Percentiles rank a stretch among this genome's conserved stretches.
Evolutionary conservation across 176 grass and related monocot species (phyloP).

Genomic region (Echinochloa phyllopogon): DNA sequence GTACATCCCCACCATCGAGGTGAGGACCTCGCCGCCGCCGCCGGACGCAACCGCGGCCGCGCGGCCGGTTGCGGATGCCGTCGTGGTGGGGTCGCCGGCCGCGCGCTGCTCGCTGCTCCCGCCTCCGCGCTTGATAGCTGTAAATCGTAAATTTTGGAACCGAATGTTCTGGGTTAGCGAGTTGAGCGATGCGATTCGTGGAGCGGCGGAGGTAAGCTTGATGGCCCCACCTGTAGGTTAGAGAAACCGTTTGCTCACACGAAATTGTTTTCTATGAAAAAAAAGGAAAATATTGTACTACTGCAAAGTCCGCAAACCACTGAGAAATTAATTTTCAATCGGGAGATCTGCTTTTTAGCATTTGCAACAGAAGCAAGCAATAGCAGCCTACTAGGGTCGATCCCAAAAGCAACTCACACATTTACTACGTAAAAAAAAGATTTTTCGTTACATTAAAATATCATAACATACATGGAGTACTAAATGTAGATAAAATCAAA

Average conservation of each 20-base stretch:
- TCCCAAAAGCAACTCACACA: too few species aligned
- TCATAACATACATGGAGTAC: too few species aligned
- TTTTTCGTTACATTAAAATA: too few species aligned
- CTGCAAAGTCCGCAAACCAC: too few species aligned
- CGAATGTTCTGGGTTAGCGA: constrained; percentile 55
- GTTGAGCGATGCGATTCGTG: constrained; percentile 40
- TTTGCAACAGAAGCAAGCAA: neutral
- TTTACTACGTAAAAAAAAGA: too few species aligned
- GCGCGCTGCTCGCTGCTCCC: constrained; percentile 46
- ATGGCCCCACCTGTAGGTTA: constrained; percentile 6
- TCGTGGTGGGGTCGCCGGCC: constrained; percentile 38
- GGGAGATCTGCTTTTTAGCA: neutral
- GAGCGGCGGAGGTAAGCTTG: neutral
- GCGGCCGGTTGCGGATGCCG: constrained; percentile 31
- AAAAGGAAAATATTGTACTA: neutral
- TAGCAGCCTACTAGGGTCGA: neutral
- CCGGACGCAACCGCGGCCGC: constrained; percentile 26
- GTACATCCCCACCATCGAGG: constrained; percentile 56
- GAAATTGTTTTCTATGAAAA: neutral
- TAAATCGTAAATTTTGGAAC: constrained; percentile 42
- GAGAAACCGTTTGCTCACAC: neutral
- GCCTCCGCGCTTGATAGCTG: constrained; percentile 42
- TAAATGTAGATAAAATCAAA: too few species aligned
- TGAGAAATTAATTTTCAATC: neutral
- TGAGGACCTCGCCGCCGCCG: constrained; percentile 32